Conservation (phyloP, 305 asterid genomes). For the Euphrasia arctica region DNA sequence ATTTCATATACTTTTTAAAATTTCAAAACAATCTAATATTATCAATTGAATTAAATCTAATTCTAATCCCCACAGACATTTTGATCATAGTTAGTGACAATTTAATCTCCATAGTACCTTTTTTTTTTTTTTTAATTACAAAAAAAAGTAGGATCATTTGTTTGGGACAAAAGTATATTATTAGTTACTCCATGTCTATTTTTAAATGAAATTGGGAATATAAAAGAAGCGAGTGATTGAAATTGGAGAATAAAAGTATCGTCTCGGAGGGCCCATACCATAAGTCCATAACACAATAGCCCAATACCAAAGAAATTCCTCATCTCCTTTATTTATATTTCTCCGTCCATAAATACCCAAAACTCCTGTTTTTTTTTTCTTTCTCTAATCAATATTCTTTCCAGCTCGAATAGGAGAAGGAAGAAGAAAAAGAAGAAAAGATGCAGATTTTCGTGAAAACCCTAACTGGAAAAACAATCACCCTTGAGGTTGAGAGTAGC, state of each 20-base stretch:
- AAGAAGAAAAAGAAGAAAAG: slow-evolving; percentile 19
- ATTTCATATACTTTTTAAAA: too few relatives aligned
- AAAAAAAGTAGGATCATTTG: too few relatives aligned
- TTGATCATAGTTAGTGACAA: too few relatives aligned
- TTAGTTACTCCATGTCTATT: too few relatives aligned
- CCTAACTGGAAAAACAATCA: slow-evolving; percentile 44
- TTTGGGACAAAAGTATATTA: too few relatives aligned
- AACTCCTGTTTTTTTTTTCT: neutral
- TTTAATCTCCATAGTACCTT: too few relatives aligned
- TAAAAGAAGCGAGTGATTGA: too few relatives aligned
- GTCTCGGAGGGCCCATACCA: neutral
- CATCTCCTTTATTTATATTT: too few relatives aligned
- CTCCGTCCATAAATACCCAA: neutral
- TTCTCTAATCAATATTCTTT: neutral
- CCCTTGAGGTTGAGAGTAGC: slow-evolving; percentile 57
- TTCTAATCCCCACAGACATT: too few relatives aligned
- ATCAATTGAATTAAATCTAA: too few relatives aligned
- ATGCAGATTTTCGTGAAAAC: slow-evolving; percentile 59
- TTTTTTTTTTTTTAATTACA: too few relatives aligned
- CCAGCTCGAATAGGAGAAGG: slow-evolving; percentile 16
- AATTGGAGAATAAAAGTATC: neutral
- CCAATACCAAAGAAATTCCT: neutral
- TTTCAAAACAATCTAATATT: too few relatives aligned
- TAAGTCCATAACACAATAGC: neutral
- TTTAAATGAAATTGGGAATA: neutral